Percentiles rank a stretch among this genome's conserved stretches.
phyloP scores from a whole-genome alignment of 2,329 filamentous ascomycete species.

The Endocalyx cinctus region DNA sequence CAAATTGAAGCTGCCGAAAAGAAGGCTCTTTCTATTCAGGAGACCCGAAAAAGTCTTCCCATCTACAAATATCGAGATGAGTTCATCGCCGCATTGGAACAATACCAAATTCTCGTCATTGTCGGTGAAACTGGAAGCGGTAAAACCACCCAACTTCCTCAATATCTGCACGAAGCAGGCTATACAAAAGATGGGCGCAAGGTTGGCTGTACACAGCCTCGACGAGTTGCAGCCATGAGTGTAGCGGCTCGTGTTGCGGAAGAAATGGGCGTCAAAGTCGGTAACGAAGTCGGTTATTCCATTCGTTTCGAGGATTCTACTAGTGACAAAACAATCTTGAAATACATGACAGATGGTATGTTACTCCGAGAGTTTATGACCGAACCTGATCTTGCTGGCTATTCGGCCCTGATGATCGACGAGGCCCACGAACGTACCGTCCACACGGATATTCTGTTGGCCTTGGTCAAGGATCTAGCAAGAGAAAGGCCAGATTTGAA shows the following conservation, averaged over 20 bases:
- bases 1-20: conserved; percentile 86
- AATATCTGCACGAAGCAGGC: conserved; percentile 88
- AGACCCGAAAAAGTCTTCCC: conserved; percentile 83
- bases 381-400: conserved; percentile 76
- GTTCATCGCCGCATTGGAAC: conserved; percentile 78
- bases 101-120: conserved; percentile 85
- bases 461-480: conserved; percentile 82
- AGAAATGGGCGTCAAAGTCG: conserved; percentile 85
- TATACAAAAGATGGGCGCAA: conserved; percentile 81
- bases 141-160: conserved; percentile 92
- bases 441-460: conserved; percentile 84
- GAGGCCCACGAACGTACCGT: conserved; percentile 95
- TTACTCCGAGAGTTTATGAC: conserved; percentile 84
- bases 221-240: conserved; percentile 94
- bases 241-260: conserved; percentile 95
- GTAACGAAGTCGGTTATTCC: conserved; percentile 88
- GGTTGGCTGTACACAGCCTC: conserved; percentile 88
- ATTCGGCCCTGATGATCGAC: conserved; percentile 91
- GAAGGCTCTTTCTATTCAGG: conserved; percentile 82
- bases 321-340: conserved; percentile 83
- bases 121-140: conserved; percentile 93
- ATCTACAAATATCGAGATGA: conserved; percentile 85
- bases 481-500: conserved; percentile 80
- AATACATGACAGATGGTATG: conserved; percentile 98
- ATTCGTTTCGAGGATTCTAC: conserved; percentile 94